phyloP scores from a whole-genome alignment of 805 yeast genomes.

The Groenewaldozyma tartarivorans region DNA sequence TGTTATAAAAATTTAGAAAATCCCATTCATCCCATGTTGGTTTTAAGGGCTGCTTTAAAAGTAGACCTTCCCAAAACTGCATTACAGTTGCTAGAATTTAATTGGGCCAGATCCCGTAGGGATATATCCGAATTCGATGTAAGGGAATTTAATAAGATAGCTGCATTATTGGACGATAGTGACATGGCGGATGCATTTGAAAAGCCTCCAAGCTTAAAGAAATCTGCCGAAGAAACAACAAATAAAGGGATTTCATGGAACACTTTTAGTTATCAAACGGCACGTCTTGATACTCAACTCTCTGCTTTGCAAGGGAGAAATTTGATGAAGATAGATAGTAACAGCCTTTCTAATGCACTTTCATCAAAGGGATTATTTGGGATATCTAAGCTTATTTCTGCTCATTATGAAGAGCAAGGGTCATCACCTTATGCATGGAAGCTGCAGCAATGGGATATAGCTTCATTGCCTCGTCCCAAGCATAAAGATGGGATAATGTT shows the following conservation, averaged over 20 bases:
- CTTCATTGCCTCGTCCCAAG: slow-evolving; percentile 27
- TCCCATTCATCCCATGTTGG: neutral
- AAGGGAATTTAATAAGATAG: slow-evolving; percentile 27
- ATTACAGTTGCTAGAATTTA: slow-evolving; percentile 22
- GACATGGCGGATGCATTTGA: slow-evolving; percentile 65
- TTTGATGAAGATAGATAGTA: neutral
- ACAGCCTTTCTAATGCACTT: slow-evolving; percentile 30
- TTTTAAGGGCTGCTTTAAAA: slow-evolving; percentile 15
- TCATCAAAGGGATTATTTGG: slow-evolving; percentile 48
- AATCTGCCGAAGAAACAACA: slow-evolving; percentile 18
- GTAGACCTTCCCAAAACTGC: slow-evolving; percentile 26
- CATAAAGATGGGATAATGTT: slow-evolving; percentile 43
- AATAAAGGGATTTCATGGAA: slow-evolving; percentile 33
- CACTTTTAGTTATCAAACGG: slow-evolving; percentile 46
- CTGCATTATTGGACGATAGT: slow-evolving; percentile 45
- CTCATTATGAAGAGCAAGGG: slow-evolving; percentile 16
- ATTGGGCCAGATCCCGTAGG: slow-evolving; percentile 4
- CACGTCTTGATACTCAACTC: slow-evolving; percentile 42
- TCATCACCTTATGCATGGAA: slow-evolving; percentile 67
- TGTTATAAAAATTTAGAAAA: neutral
- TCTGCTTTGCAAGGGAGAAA: slow-evolving; percentile 11
- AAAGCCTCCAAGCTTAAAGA: slow-evolving; percentile 40
- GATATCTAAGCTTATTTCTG: slow-evolving; percentile 36
- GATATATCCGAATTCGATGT: neutral
- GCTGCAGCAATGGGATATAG: slow-evolving; percentile 67